Conservation (phyloP, 345 rosid species). For the Mercurialis annua region DNA sequence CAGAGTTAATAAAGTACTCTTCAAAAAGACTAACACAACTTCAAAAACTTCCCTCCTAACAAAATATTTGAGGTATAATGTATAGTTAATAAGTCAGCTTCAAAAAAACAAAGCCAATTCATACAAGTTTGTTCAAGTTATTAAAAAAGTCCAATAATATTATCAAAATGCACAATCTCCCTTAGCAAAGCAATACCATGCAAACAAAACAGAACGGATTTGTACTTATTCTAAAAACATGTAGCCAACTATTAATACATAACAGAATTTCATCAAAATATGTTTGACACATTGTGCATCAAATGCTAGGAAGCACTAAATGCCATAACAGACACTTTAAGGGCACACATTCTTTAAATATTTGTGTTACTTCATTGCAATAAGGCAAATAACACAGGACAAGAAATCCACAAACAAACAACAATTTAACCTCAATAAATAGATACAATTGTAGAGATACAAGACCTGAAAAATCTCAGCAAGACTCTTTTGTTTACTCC, state of each 20-base stretch:
- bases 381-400: slow-evolving; percentile 2
- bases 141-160: background rate
- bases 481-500: slow-evolving; percentile 70
- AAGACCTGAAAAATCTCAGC: slow-evolving; percentile 81
- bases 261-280: slow-evolving; percentile 7
- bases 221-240: slow-evolving; percentile 10
- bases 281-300: background rate
- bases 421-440: background rate
- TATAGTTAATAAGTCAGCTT: background rate
- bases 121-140: background rate
- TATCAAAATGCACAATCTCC: background rate
- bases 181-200: background rate
- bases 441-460: slow-evolving; percentile 1
- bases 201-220: background rate
- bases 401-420: slow-evolving; percentile 4
- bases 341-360: background rate
- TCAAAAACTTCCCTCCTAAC: no score
- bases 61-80: no score
- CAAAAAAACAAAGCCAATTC: background rate
- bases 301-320: background rate
- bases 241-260: slow-evolving; percentile 6
- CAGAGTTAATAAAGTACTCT: background rate
- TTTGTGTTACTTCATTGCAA: background rate
- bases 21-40: background rate
- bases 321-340: slow-evolving; percentile 10